Evolutionary conservation across 2,329 filamentous ascomycete genomes (phyloP).

Genomic region (Neonectria magnoliae): DNA sequence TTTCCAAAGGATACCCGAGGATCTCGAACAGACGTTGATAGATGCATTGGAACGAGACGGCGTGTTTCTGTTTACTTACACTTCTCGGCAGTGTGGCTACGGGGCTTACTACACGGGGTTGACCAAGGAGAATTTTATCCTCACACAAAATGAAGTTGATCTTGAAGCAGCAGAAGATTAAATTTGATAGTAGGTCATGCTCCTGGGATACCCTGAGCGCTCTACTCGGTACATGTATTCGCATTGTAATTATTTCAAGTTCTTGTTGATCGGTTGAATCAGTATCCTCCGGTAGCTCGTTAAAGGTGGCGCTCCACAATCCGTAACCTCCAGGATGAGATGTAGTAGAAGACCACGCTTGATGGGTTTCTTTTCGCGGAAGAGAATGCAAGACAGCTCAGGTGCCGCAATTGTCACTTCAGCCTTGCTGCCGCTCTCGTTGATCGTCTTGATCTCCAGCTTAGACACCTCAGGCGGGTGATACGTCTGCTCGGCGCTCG

Average conservation of each 20-base stretch:
- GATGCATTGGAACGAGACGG: too few relatives aligned
- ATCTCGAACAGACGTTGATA: too few relatives aligned
- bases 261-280: conserved; percentile 25
- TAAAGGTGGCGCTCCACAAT: conserved; percentile 19
- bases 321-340: conserved; percentile 29
- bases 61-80: too few relatives aligned
- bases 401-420: conserved; percentile 16
- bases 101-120: too few relatives aligned
- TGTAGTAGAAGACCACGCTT: conserved; percentile 24
- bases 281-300: conserved; percentile 29
- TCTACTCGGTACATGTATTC: too few relatives aligned
- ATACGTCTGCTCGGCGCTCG: conserved; percentile 46
- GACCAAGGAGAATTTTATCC: too few relatives aligned
- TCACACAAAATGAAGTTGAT: too few relatives aligned
- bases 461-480: conserved; percentile 13
- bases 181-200: too few relatives aligned
- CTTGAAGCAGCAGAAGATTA: too few relatives aligned
- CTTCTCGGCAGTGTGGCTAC: too few relatives aligned
- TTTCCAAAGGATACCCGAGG: too few relatives aligned
- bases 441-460: conserved; percentile 15
- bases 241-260: background rate
- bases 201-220: too few relatives aligned
- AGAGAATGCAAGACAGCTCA: conserved; percentile 21
- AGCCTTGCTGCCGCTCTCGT: conserved; percentile 12
- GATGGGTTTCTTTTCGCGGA: conserved; percentile 22